A percentile compares a stretch with the other conserved stretches of the same genome.
Conservation (phyloP, 148 eudicot species). For the Fagopyrum homotropicum region DNA sequence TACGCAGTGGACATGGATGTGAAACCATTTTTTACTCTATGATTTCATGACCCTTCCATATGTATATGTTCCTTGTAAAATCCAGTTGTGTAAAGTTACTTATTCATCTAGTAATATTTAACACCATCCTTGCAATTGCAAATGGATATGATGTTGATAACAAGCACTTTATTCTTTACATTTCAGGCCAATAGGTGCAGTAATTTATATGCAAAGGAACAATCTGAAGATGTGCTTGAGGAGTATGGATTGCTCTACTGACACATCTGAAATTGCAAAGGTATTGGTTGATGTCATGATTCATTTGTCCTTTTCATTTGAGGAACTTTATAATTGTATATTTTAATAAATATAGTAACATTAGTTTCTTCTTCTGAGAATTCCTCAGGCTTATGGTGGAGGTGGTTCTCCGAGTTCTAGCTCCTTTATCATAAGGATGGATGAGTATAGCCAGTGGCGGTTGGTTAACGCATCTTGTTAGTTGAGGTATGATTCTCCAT, state of each 20-base stretch:
- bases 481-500: background rate
- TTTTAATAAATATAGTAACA: background rate
- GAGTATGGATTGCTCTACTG: conserved; percentile 56
- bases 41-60: background rate
- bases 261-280: conserved; percentile 93
- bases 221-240: conserved; percentile 89
- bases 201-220: conserved; percentile 66
- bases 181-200: conserved; percentile 91
- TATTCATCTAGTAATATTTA: background rate
- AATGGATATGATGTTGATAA: background rate
- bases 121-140: background rate
- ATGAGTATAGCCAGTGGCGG: conserved; percentile 84
- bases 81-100: background rate
- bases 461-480: conserved; percentile 15
- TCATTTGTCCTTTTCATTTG: background rate
- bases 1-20: background rate
- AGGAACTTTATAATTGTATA: conserved; percentile 1
- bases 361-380: background rate
- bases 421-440: conserved; percentile 91
- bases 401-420: conserved; percentile 77
- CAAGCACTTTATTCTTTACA: background rate
- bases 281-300: conserved; percentile 20
- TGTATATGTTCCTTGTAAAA: background rate
- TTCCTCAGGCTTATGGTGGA: conserved; percentile 82
- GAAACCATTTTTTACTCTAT: background rate